Evolutionary conservation across 345 rosid species (phyloP), one percentile per base, ranked within the genome.

Genomic region (Capsella bursapastoris): DNA sequence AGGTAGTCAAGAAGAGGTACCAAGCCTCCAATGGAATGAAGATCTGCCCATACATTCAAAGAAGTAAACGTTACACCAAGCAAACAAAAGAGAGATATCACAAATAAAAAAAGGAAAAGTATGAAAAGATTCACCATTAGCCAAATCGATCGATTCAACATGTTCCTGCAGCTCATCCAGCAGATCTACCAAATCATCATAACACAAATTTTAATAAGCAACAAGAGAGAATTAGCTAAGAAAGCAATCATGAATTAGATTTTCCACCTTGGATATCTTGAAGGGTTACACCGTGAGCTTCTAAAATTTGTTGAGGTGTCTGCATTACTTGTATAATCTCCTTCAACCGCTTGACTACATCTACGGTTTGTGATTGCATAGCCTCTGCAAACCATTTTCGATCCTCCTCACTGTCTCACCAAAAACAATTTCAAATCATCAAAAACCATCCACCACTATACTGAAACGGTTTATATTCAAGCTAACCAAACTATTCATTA

Each of bases 321-420:
- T 88, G 90, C 96, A 93, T 88, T 8, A 93, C 97, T 8, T 82
- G 78, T 53, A 89, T 88, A 41, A 93, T 89, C 90, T 93, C 98
- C 72, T 94, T 94, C 98, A 94, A 83, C 3, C 98, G 88, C 78
- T 83, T 78, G 45, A 87, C 69, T 66, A 94, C 96, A 74, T 94
- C 95, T 55, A 91, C 77, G 7, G 68, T 87, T 63, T 91, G 93
- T 7, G 95, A 62, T 66, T 94, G 97, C 97, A 94, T 88, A 7
- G 97, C 97, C 73, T 94, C 97, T 83, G 81, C 81, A 72, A 94
- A 94, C 98, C 97, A 94, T 83, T 29, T 88, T 57, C 91, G 74
- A 80, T 91, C 97, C 78, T 94, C 98, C 84, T 91, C 98, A 9
- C 95, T 93, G 67, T 14, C 62, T 65, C 66, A 62, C 10, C 64